Evolutionary conservation across 768 basidiomycete genomes (phyloP).

Genomic region (Fomitopsis pulvina): DNA sequence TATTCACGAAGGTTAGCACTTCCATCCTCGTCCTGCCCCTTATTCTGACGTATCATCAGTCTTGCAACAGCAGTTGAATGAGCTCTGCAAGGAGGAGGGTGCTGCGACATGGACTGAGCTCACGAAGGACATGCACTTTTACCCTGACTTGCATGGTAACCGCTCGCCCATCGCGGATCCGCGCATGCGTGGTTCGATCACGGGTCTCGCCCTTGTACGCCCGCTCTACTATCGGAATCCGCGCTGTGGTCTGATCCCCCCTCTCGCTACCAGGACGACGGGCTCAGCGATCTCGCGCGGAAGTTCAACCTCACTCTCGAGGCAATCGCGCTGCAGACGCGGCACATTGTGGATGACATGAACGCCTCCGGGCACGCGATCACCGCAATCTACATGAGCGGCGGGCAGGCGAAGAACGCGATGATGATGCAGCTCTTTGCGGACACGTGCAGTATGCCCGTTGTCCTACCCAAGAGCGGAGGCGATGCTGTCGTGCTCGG

Average conservation of each 20-base stretch:
- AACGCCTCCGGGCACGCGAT: slow-evolving; percentile 83
- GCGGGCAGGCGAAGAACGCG: slow-evolving; percentile 89
- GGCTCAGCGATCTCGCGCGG: slow-evolving; percentile 74
- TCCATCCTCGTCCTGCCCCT: not conserved
- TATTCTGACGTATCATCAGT: slow-evolving; percentile 25
- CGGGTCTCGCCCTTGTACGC: slow-evolving; percentile 73
- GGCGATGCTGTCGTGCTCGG: slow-evolving; percentile 86
- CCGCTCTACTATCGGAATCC: not conserved
- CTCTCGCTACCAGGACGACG: slow-evolving; percentile 44
- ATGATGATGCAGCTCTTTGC: slow-evolving; percentile 87
- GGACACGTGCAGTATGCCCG: slow-evolving; percentile 72
- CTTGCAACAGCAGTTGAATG: slow-evolving; percentile 67
- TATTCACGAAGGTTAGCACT: slow-evolving; percentile 46
- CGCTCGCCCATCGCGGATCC: slow-evolving; percentile 94
- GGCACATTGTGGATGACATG: slow-evolving; percentile 89
- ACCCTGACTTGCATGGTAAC: slow-evolving; percentile 95
- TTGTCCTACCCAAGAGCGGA: slow-evolving; percentile 74
- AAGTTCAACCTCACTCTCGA: slow-evolving; percentile 91
- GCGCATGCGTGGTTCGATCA: slow-evolving; percentile 89
- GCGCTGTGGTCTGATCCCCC: not conserved
- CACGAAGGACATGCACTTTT: slow-evolving; percentile 87
- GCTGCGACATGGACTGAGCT: slow-evolving; percentile 71
- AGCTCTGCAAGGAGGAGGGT: slow-evolving; percentile 46
- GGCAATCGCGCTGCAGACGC: slow-evolving; percentile 89
- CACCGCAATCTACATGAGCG: slow-evolving; percentile 83